Evolutionary conservation across 2,329 filamentous ascomycete species (phyloP), one percentile per base, ranked within the genome.

Genomic region (Dichotomopilus funicola): DNA sequence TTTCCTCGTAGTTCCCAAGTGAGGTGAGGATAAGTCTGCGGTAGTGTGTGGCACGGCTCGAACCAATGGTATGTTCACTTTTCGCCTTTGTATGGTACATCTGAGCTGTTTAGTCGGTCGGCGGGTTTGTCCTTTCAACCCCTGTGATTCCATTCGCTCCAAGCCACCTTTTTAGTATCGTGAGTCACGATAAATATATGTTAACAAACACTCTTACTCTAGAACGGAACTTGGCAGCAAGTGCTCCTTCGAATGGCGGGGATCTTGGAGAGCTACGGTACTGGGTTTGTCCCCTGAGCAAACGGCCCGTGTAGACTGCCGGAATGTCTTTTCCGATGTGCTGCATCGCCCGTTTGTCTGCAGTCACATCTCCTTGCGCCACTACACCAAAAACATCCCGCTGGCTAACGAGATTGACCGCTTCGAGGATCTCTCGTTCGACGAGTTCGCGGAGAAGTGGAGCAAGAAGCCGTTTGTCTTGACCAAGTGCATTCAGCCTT

Each of bases 311-410:
- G 74, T 95, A 38, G 79, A 87, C 63, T 96, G 91, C 72, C 79
- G 79, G 51, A 82, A 85, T 64, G 83, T 97, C 51, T 97, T 89
- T 70, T 96, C 92, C 11, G 92, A 99, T 71, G 85, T 88, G 6
- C 78, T 97, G 31, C 89, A 96, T 70, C 83, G 91, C 8, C 92
- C 92, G 0, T 97, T 95, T 69, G 86, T 89, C 62, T 97, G 92
- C 73, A 87, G 89, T 46, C 83, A 95, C 66, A 84, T 91, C 34
- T 72, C 80, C 1, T 73, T 95, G 42, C 69, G 74, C 6, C 80
- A 81, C 2, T 96, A 86, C 68, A 79, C 83, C 7, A 76, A 76
- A 31, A 81, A 80, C 50, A 96, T 96, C 40, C 91, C 91, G 2
- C 64, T 72, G 37, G 70, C 74, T 40, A 96, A 96, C 67, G 75